Evolutionary conservation across 306 rosid genomes (phyloP), one percentile per base, ranked within the genome.

Genomic region (Ochetophila trinervis): DNA sequence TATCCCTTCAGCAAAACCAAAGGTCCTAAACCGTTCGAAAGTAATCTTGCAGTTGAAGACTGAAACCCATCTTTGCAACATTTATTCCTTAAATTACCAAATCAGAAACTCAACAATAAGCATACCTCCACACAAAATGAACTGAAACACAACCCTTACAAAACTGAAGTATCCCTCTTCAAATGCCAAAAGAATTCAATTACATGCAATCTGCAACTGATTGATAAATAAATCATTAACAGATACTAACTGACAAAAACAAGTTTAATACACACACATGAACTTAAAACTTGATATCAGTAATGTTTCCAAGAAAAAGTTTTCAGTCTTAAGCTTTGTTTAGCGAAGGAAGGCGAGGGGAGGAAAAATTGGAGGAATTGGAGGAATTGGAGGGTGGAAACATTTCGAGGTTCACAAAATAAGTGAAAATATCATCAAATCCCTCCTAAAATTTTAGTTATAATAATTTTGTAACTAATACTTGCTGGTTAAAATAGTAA

Each of bases 131-230:
- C 16, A 35, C 24, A 45, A 48, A 27, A 62, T 20, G 24, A 60
- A 44, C n/a, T 51, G 63, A 54, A 68, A 17, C 50, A n/a, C 18
- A 50, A 14, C 36, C 65, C 22, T 19, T 57, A 12, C 17, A 13
- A 59, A n/a, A 57, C 55, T 40, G 58, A 73, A 57, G 52, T 10
- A 53, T 63, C 56, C 60, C 49, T 52, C 66, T 48, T 65, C 20
- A 40, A 58, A 69, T 47, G 36, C 45, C 60, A 52, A 23, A 60
- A 34, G 37, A 52, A 37, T 52, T 79, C 79, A 70, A 75, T 74
- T 75, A 77, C 78, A 75, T 17, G 77, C 68, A 27, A 79, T 76
- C 80, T 79, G 84, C 80, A 70, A 60, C 19, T 50, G 55, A 60
- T 30, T 24, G 18, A 49, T 19, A 52, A 63, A 62, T 24, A 6